Percentiles rank a stretch among this genome's conserved stretches.
Evolutionary conservation across 306 rosid species (phyloP).

Genomic region (Pyrus betulifolia): DNA sequence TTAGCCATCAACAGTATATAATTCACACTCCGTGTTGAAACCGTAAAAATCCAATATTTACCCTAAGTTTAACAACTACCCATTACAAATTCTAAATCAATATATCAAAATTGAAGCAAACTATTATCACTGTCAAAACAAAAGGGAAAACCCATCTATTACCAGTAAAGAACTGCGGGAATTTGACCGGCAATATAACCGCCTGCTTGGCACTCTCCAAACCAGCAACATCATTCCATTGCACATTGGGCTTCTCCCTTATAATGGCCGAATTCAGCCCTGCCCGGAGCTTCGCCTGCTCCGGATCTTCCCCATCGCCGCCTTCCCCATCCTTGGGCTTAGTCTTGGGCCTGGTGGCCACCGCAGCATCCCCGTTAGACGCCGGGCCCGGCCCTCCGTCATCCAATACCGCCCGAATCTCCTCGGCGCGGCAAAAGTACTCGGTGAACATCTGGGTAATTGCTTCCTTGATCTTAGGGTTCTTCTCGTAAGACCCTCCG

Average conservation of each 20-base stretch:
- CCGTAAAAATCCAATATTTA: not conserved
- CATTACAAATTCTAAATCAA: not conserved
- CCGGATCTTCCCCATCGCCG: conserved; percentile 81
- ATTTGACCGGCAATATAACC: conserved; percentile 85
- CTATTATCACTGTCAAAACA: not conserved
- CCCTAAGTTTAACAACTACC: not conserved
- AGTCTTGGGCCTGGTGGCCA: conserved; percentile 76
- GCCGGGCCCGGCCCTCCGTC: conserved; percentile 91
- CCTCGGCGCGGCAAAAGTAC: too few species aligned
- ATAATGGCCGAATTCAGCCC: conserved; percentile 88
- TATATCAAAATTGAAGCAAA: not conserved
- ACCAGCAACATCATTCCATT: conserved; percentile 98
- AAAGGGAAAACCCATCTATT: not conserved
- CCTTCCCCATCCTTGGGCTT: conserved; percentile 85
- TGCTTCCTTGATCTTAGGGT: too few species aligned
- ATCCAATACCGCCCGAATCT: conserved; percentile 79
- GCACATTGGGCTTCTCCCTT: conserved; percentile 86
- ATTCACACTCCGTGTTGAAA: not conserved
- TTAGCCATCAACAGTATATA: not conserved
- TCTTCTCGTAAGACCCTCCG: too few species aligned
- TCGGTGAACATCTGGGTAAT: too few species aligned
- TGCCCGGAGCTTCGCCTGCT: conserved; percentile 77
- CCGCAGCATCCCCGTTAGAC: conserved; percentile 88
- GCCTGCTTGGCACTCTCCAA: conserved; percentile 97
- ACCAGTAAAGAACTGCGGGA: conserved; percentile 73